These are phyloP conservation scores for Irpex sp. DNA, from an alignment of 1,284 basidiomycete species.

Conservation along the genomic window DNA sequence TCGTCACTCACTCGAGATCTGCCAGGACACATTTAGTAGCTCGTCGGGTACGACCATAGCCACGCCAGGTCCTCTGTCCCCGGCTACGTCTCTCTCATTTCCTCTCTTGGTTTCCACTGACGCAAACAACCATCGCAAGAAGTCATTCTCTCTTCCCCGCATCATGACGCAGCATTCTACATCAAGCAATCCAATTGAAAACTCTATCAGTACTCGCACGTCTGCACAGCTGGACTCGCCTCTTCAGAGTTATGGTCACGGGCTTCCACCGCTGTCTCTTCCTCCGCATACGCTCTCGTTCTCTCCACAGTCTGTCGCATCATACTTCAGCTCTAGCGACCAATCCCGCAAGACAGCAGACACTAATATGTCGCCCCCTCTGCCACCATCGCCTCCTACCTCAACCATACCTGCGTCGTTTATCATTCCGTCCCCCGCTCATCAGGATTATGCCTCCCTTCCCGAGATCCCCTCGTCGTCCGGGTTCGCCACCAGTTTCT, in stretches of 20 bases:
- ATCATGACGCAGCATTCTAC: not conserved
- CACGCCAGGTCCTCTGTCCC: not conserved
- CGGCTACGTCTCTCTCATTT: not conserved
- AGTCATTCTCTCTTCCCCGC: not conserved
- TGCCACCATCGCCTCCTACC: not conserved
- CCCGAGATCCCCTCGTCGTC: not conserved
- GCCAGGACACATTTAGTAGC: not conserved
- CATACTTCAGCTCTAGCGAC: constrained; percentile 14
- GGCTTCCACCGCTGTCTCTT: constrained; percentile 18
- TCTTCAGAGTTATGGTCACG: constrained; percentile 17
- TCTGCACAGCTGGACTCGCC: constrained; percentile 17
- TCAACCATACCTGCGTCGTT: not conserved
- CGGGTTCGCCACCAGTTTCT: constrained; percentile 14
- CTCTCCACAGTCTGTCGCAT: constrained; percentile 11
- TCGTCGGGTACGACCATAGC: not conserved
- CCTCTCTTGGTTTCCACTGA: not conserved
- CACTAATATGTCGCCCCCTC: not conserved
- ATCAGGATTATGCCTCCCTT: not conserved
- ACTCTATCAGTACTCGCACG: not conserved
- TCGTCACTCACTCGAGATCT: not conserved
- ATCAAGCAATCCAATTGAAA: not conserved
- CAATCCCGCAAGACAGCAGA: constrained; percentile 3
- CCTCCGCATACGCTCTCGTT: constrained; percentile 14
- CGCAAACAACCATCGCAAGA: not conserved
- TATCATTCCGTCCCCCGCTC: not conserved